Percentiles rank a stretch among this genome's conserved stretches.
Evolutionary conservation across 169 alveolate genomes (phyloP).

Genomic region (Eimeria brunetti): DNA sequence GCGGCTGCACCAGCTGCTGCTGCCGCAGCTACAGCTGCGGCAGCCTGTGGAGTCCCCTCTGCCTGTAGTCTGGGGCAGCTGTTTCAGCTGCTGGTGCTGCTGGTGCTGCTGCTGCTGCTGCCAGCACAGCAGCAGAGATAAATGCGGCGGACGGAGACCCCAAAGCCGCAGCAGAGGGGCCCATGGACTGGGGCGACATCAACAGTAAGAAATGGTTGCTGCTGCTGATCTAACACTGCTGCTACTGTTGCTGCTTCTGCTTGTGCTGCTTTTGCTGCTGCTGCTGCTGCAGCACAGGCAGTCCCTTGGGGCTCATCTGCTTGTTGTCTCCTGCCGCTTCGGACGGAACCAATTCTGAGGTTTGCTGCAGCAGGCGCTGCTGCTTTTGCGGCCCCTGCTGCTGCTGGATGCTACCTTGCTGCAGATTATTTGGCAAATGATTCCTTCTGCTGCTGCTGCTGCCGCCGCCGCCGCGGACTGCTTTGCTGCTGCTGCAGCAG

Average conservation of each 20-base stretch:
- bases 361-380: neutral
- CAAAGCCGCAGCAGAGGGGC: slow-evolving; percentile 41
- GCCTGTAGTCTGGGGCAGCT: neutral
- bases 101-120: slow-evolving; percentile 17
- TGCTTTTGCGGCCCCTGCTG: neutral
- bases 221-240: neutral
- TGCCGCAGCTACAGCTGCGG: neutral
- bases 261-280: neutral
- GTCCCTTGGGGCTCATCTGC: slow-evolving; percentile 43
- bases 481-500: slow-evolving; percentile 21
- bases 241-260: neutral
- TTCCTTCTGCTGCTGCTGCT: slow-evolving; percentile 11
- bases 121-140: neutral
- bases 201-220: neutral
- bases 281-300: slow-evolving; percentile 24
- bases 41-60: neutral
- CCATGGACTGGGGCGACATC: neutral
- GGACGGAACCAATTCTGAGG: neutral
- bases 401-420: neutral
- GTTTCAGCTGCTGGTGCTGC: neutral
- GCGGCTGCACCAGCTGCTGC: slow-evolving; percentile 15
- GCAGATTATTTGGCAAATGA: neutral
- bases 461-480: slow-evolving; percentile 9
- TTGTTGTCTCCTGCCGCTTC: slow-evolving; percentile 19
- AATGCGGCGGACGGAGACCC: neutral